Percentiles rank a stretch among this genome's conserved stretches.
These are phyloP conservation scores for Rhodotorula diobovata DNA, from an alignment of 768 basidiomycete species.

Conservation along the genomic window DNA sequence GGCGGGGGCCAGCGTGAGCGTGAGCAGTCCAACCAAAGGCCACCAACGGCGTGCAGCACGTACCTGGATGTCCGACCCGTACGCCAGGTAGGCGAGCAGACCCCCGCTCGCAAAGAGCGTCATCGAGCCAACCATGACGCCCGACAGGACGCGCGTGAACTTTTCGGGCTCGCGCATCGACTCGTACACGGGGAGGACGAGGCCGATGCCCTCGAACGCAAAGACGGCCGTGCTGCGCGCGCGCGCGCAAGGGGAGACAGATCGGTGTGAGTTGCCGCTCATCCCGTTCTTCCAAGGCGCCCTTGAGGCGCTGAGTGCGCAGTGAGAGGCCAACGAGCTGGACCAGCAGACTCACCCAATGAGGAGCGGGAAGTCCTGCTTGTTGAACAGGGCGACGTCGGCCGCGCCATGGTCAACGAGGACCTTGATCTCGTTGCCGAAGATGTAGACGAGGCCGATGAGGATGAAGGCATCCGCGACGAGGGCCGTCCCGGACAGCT, in stretches of 20 bases:
- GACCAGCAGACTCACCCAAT: slow-evolving; percentile 63
- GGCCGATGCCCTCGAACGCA: slow-evolving; percentile 94
- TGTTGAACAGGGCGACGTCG: slow-evolving; percentile 78
- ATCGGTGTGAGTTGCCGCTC: not conserved
- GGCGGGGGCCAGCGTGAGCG: no score
- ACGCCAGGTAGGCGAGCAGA: slow-evolving; percentile 19
- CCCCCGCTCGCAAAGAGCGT: slow-evolving; percentile 38
- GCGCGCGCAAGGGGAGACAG: no score
- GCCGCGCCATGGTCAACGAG: slow-evolving; percentile 68
- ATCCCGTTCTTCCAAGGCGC: no score
- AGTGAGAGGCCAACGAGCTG: no score
- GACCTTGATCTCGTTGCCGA: slow-evolving; percentile 71
- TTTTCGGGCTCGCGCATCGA: slow-evolving; percentile 92
- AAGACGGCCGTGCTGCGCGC: slow-evolving; percentile 90
- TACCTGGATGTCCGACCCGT: slow-evolving; percentile 30
- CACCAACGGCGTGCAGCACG: not conserved
- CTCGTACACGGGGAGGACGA: slow-evolving; percentile 96
- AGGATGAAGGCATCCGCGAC: slow-evolving; percentile 93
- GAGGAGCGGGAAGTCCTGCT: slow-evolving; percentile 80
- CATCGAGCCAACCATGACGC: slow-evolving; percentile 82
- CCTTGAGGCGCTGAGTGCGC: no score
- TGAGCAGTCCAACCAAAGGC: not conserved
- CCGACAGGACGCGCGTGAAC: slow-evolving; percentile 80
- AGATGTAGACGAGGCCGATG: slow-evolving; percentile 74
- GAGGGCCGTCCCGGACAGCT: slow-evolving; percentile 84